Percentiles rank a stretch among this genome's conserved stretches.
phyloP scores from a whole-genome alignment of 305 asterid genomes.

The Solanum hybrid region DNA sequence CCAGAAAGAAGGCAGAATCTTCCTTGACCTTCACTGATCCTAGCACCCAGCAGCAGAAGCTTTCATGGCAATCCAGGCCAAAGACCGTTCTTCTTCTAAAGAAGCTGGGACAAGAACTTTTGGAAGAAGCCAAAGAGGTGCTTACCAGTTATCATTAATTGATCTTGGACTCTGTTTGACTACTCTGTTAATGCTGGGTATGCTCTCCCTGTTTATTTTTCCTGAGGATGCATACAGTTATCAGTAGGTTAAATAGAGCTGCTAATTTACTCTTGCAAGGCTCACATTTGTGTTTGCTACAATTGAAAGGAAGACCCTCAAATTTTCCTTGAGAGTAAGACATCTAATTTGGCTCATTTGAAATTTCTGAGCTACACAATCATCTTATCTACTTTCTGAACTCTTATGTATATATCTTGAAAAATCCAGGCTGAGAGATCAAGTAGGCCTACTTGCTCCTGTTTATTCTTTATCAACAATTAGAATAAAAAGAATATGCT shows the following conservation, averaged over 20 bases:
- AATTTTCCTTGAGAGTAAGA: neutral
- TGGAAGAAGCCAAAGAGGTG: conserved; percentile 98
- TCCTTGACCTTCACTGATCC: conserved; percentile 97
- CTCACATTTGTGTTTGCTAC: neutral
- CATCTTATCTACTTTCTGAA: neutral
- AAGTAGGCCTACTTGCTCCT: neutral
- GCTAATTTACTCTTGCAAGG: neutral
- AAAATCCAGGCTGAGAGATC: neutral
- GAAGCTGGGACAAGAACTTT: conserved; percentile 89
- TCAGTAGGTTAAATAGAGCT: neutral
- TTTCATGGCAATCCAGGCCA: conserved; percentile 89
- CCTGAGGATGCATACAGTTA: neutral
- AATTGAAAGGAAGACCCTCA: neutral
- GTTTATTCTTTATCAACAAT: neutral
- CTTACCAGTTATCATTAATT: neutral
- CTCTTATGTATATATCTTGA: neutral
- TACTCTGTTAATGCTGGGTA: neutral
- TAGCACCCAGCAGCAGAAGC: conserved; percentile 97
- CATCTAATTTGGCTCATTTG: neutral
- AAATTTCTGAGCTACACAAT: neutral
- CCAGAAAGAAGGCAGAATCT: conserved; percentile 93
- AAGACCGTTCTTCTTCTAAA: conserved; percentile 81
- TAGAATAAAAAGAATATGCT: neutral
- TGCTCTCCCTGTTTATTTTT: neutral
- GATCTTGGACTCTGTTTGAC: neutral